Evolutionary conservation across 1,284 basidiomycete species (phyloP).

Genomic region (Ganoderma lucidum): DNA sequence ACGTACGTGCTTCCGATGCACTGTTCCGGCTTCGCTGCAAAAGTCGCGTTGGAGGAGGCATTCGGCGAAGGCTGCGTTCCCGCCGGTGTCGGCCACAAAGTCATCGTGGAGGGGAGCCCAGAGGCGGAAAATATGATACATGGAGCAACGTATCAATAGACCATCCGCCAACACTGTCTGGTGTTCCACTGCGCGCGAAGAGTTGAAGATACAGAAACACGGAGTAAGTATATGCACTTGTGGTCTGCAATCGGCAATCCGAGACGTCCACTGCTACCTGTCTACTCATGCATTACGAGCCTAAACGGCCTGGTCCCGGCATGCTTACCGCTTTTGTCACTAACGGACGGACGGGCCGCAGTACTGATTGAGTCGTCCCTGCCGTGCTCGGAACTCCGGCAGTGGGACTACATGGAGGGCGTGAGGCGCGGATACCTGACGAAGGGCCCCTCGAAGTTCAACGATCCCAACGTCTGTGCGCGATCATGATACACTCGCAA

Average conservation of each 20-base stretch:
- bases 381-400: constrained; percentile 52
- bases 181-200: too few species aligned
- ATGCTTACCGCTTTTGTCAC: too few species aligned
- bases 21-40: constrained; percentile 79
- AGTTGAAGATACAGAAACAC: too few species aligned
- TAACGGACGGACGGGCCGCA: not conserved
- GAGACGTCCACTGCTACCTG: too few species aligned
- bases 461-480: constrained; percentile 62
- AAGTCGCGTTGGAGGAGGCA: constrained; percentile 70
- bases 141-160: constrained; percentile 24
- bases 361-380: constrained; percentile 60
- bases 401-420: constrained; percentile 79
- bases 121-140: constrained; percentile 49
- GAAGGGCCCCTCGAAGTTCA: constrained; percentile 60
- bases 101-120: constrained; percentile 57
- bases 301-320: too few species aligned
- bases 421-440: constrained; percentile 67
- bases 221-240: too few species aligned
- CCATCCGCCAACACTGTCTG: too few species aligned
- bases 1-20: constrained; percentile 84
- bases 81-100: constrained; percentile 74
- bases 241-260: too few species aligned
- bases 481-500: constrained; percentile 50
- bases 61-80: constrained; percentile 80
- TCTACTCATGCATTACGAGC: too few species aligned